Conservation (phyloP, 106 monocot species). For the Hemerocallis citrina region DNA sequence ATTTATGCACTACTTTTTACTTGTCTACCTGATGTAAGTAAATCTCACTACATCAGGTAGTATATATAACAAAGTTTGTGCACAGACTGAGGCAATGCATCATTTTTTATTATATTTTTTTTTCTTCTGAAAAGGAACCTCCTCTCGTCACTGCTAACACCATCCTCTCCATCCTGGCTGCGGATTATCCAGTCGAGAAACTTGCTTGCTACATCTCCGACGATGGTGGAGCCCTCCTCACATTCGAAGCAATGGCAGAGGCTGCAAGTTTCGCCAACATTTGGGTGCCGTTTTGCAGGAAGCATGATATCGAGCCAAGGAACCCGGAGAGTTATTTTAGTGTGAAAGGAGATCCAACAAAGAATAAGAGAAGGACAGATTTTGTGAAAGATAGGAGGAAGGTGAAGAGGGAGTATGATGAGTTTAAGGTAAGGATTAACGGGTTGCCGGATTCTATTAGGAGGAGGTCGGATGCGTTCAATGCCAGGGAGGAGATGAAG, state of each 20-base stretch:
- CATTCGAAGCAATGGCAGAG: slow-evolving; percentile 35
- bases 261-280: slow-evolving; percentile 53
- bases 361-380: slow-evolving; percentile 59
- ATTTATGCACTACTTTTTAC: too few species aligned
- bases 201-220: slow-evolving; percentile 39
- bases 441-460: slow-evolving; percentile 48
- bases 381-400: slow-evolving; percentile 67
- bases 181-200: slow-evolving; percentile 65
- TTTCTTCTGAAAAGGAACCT: slow-evolving; percentile 55
- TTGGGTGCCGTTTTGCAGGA: slow-evolving; percentile 70
- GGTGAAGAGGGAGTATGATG: slow-evolving; percentile 75
- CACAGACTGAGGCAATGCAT: too few species aligned
- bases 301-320: slow-evolving; percentile 61
- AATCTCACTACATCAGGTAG: too few species aligned
- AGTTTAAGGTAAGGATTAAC: slow-evolving; percentile 71
- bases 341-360: slow-evolving; percentile 56
- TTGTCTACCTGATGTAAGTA: too few species aligned
- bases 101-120: too few species aligned
- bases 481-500: slow-evolving; percentile 54
- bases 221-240: slow-evolving; percentile 22
- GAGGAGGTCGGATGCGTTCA: slow-evolving; percentile 39
- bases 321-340: slow-evolving; percentile 56
- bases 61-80: too few species aligned
- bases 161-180: slow-evolving; percentile 55
- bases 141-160: slow-evolving; percentile 69